These are phyloP conservation scores for Tylopilus intermedius DNA, from an alignment of 768 basidiomycete genomes.

Conservation along the genomic window DNA sequence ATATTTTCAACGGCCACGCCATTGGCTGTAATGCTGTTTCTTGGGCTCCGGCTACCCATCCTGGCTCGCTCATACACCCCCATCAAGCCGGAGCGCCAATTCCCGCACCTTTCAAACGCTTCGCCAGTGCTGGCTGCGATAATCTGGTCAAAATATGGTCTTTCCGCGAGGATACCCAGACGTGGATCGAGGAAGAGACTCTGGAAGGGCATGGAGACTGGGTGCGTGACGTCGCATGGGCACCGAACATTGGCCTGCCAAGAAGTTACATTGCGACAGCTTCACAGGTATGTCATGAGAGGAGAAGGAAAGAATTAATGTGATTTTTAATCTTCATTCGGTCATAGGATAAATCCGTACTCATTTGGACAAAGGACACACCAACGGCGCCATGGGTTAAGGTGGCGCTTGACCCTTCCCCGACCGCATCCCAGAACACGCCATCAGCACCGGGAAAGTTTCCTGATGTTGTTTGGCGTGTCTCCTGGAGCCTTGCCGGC, in stretches of 20 bases:
- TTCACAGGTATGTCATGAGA: constrained; percentile 56
- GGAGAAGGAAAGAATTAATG: not conserved
- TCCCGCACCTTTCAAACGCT: constrained; percentile 73
- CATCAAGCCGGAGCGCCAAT: constrained; percentile 40
- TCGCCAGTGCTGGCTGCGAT: constrained; percentile 95
- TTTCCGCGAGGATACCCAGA: constrained; percentile 79
- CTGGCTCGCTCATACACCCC: constrained; percentile 78
- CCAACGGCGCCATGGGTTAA: constrained; percentile 74
- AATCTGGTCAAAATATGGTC: constrained; percentile 94
- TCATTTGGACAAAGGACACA: constrained; percentile 87
- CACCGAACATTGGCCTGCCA: constrained; percentile 92
- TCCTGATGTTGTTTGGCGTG: constrained; percentile 98
- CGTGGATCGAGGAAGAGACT: constrained; percentile 87
- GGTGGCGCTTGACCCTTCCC: constrained; percentile 71
- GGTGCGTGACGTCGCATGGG: constrained; percentile 99
- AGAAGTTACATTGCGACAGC: constrained; percentile 94
- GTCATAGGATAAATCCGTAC: constrained; percentile 70
- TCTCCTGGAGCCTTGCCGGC: constrained; percentile 95
- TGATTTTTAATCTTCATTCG: not conserved
- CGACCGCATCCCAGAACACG: constrained; percentile 40
- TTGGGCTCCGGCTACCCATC: constrained; percentile 90
- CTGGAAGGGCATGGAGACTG: constrained; percentile 94
- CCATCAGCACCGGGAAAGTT: constrained; percentile 68
- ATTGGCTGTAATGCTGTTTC: constrained; percentile 97
- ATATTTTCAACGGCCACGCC: constrained; percentile 92